A percentile compares a stretch with the other conserved stretches of the same genome.
Conservation (phyloP, 2,329 filamentous ascomycete species). For the Nannizziopsis barbatae region DNA sequence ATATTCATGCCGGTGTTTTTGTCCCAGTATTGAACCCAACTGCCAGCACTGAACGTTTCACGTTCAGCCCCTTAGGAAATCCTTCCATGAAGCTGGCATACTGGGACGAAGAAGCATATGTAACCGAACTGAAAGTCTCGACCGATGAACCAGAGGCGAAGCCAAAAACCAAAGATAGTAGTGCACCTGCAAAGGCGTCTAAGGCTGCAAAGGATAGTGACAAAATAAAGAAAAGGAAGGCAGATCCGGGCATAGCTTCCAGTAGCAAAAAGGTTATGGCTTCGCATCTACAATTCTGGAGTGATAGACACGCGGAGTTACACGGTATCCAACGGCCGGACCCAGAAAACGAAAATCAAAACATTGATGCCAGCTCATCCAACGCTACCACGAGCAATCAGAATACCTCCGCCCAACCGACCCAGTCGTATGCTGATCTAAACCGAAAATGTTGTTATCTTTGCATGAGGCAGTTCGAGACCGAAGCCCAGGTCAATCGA, state of each 20-base stretch:
- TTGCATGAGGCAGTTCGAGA: constrained; percentile 50
- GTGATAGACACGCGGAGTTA: constrained; percentile 57
- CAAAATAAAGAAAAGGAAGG: constrained; percentile 39
- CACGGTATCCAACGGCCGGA: constrained; percentile 39
- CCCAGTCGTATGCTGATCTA: constrained; percentile 51
- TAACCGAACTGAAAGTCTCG: constrained; percentile 53
- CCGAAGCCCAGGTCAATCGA: constrained; percentile 43
- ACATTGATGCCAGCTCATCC: constrained; percentile 19
- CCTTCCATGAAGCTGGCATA: constrained; percentile 58
- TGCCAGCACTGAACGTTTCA: constrained; percentile 49
- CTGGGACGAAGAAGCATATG: constrained; percentile 64
- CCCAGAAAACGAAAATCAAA: constrained; percentile 17
- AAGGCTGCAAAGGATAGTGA: constrained; percentile 33
- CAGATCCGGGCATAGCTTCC: constrained; percentile 28
- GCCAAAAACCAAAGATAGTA: constrained; percentile 17
- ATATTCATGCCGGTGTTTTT: constrained; percentile 77
- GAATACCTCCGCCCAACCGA: constrained; percentile 31
- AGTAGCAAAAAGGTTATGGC: constrained; percentile 42
- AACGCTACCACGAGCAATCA: constrained; percentile 14
- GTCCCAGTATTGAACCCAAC: constrained; percentile 56
- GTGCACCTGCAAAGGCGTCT: constrained; percentile 14
- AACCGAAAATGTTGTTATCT: constrained; percentile 49
- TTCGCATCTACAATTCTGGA: constrained; percentile 60
- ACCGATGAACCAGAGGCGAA: constrained; percentile 36
- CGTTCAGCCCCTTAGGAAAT: constrained; percentile 61